Base-by-base conservation (phyloP, 169 alveolate genomes). In the Plasmodium cynomolgi region DNA sequence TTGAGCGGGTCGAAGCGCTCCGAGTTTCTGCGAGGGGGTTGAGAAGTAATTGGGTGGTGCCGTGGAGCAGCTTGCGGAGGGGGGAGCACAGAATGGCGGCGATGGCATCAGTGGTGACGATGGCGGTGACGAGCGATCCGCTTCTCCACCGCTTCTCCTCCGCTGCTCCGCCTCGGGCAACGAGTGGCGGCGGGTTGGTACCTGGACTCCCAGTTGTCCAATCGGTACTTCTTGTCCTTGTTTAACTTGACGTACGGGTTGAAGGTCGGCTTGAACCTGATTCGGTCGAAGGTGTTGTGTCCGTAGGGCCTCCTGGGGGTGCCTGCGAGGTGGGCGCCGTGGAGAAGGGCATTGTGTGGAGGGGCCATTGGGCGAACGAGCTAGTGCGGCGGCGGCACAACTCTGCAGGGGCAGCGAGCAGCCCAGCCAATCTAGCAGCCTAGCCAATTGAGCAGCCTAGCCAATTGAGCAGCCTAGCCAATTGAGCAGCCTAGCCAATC, bases 131-230 rank as follows among this genome's bases (percentile, higher is more conserved):
- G 41, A 15, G 54, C 17, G 54, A 44, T 15, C 15, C 17, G 54
- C 54, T 11, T 0, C 54, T 44, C 15, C 20, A n/a, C n/a, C n/a
- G n/a, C n/a, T n/a, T n/a, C n/a, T n/a, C n/a, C n/a, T n/a, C n/a
- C n/a, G n/a, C n/a, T n/a, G n/a, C n/a, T n/a, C n/a, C n/a, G n/a
- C n/a, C n/a, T n/a, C n/a, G n/a, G n/a, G n/a, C n/a, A n/a, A n/a
- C n/a, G n/a, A n/a, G n/a, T n/a, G n/a, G n/a, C n/a, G n/a, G n/a
- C 39, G 11, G 17, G 77, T 62, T 3, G 17, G 44, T 77, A 97
- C 98, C 98, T 96, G 39, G 98, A 97, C 26, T 97, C 97, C 98
- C 98, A 97, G 84, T 96, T 96, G 90, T 97, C 98, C 13, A 97
- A 90, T 68, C 97, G 92, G 82, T 97, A 97, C 80, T 98, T 91